Evolutionary conservation across 2,329 filamentous ascomycete species (phyloP), one percentile per base, ranked within the genome.

Genomic region (Aureobasidium sp.): DNA sequence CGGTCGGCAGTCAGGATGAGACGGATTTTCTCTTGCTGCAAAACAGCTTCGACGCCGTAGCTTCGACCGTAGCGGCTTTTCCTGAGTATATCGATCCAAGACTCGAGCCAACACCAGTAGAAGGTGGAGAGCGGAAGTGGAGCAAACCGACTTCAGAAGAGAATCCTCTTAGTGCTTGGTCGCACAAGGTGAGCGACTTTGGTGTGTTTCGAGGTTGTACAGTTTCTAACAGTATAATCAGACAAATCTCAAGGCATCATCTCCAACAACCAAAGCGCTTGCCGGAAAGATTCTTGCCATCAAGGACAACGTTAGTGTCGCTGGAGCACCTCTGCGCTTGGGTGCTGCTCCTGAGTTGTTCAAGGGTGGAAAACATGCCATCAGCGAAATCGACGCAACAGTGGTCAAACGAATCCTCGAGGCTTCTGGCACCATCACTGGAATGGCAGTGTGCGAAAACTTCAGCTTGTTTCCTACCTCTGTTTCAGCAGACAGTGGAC

Each of bases 291-390:
- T 68, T 5, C 57, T 79, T 10, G 75, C 71, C 4, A 66, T 80
- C 57, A 81, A 80, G 64, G 78, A 79, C 66, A 79, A 79, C 62
- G 74, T 80, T 11, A 73, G 73, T 5, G 70, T 81, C 1, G 74
- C 72, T 0, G 75, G 73, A 5, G 70, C 79, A 29, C 75, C 76
- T 11, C 70, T 75, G n/a, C 73, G 75, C 2, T 69, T 77, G 10
- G 78, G 78, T 1, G 77, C 75, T 7, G 69, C 68, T 31, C 66
- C 69, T 0, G 67, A 73, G 21, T 66, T 73, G 7, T 71, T 78
- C 64, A 70, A 71, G 3, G 73, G 70, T 31, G 74, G 72, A 63
- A 67, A 69, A 19, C 68, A 71, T 57, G 70, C 71, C 1, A 65
- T 68, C 55, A 72, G 35, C 69, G 65, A 69, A 25, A 74, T 74